A percentile compares a stretch with the other conserved stretches of the same genome.
Conservation (phyloP, 2,329 filamentous ascomycete genomes). For the Beauveria medogensis region DNA sequence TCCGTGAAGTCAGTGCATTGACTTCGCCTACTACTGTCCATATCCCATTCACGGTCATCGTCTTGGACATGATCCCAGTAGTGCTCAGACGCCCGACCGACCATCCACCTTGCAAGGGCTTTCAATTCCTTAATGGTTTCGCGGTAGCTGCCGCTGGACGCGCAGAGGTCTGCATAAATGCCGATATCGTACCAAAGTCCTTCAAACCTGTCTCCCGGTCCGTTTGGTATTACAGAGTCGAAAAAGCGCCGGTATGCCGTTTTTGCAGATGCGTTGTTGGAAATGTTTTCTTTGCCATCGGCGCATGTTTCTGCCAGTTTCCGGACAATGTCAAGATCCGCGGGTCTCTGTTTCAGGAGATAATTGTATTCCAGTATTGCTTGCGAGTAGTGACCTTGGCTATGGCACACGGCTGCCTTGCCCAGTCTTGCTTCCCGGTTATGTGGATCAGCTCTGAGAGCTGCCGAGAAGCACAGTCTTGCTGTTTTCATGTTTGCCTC, state of each 20-base stretch:
- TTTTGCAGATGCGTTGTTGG: slow-evolving; percentile 31
- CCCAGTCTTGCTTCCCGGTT: slow-evolving; percentile 51
- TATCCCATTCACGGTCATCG: slow-evolving; percentile 88
- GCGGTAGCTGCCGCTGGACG: slow-evolving; percentile 52
- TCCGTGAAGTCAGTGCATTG: slow-evolving; percentile 51
- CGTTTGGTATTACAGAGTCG: slow-evolving; percentile 29
- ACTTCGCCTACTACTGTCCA: slow-evolving; percentile 58
- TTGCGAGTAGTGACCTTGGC: slow-evolving; percentile 43
- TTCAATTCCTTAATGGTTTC: slow-evolving; percentile 65
- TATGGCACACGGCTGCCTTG: slow-evolving; percentile 50
- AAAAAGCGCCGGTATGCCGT: slow-evolving; percentile 42
- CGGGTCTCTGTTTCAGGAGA: slow-evolving; percentile 42
- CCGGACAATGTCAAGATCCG: slow-evolving; percentile 46
- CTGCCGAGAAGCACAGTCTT: slow-evolving; percentile 51
- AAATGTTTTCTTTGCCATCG: slow-evolving; percentile 40
- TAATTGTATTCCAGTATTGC: slow-evolving; percentile 51
- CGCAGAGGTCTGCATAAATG: slow-evolving; percentile 75
- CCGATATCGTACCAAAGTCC: slow-evolving; percentile 75
- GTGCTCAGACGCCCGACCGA: slow-evolving; percentile 63
- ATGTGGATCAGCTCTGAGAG: slow-evolving; percentile 48
- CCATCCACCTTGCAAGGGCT: slow-evolving; percentile 68
- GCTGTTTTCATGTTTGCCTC: slow-evolving; percentile 46
- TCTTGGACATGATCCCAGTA: slow-evolving; percentile 67
- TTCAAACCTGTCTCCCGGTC: slow-evolving; percentile 24
- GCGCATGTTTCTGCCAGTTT: slow-evolving; percentile 50